phyloP scores from a whole-genome alignment of 139 green algal genomes.

The Picochlorum sp. region DNA sequence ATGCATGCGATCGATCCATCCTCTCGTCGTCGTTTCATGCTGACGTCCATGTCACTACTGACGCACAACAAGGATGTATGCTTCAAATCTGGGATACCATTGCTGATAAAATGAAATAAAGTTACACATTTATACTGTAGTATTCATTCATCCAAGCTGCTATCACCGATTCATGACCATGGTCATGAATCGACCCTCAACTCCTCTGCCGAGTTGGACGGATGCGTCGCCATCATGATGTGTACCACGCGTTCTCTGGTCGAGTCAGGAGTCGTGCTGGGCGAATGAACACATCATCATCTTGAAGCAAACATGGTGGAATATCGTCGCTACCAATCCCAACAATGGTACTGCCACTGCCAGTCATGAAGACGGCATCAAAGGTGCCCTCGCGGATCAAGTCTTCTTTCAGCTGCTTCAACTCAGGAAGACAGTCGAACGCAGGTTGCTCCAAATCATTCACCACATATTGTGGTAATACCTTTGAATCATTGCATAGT shows the following conservation, averaged over 20 bases:
- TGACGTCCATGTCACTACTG: too few species aligned
- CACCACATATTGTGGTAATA: conserved; percentile 55
- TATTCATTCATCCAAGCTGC: too few species aligned
- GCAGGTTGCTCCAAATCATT: conserved; percentile 93
- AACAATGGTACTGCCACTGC: conserved; percentile 87
- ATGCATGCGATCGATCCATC: too few species aligned
- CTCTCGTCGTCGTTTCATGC: too few species aligned
- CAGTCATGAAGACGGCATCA: conserved; percentile 93
- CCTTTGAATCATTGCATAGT: conserved; percentile 26
- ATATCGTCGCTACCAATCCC: conserved; percentile 47
- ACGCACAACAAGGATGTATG: too few species aligned
- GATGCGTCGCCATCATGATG: too few species aligned
- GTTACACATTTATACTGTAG: too few species aligned
- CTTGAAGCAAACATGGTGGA: conserved; percentile 46
- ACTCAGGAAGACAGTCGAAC: conserved; percentile 80
- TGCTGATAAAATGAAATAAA: too few species aligned
- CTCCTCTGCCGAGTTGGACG: too few species aligned
- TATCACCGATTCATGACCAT: too few species aligned
- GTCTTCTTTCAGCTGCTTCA: conserved; percentile 70
- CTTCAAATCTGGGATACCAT: too few species aligned
- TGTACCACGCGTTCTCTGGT: conserved; percentile 60
- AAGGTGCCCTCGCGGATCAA: conserved; percentile 49
- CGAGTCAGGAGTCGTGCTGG: conserved; percentile 63
- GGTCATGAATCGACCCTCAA: too few species aligned
- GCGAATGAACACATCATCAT: conserved; percentile 64